Conservation (phyloP, 1,284 basidiomycete species). For the Marasmius fiardii region DNA sequence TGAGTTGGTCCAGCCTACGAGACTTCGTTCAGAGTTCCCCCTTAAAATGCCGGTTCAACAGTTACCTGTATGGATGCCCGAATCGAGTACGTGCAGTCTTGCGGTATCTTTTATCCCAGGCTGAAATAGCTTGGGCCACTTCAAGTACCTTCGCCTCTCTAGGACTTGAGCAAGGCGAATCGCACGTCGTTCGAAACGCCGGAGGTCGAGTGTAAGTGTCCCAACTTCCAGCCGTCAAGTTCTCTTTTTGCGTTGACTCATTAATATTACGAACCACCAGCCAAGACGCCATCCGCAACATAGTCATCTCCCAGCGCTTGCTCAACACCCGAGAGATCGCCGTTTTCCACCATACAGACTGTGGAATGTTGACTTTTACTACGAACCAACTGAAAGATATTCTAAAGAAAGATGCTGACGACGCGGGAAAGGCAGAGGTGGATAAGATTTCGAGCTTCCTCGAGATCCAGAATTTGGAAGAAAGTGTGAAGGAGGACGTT, state of each 20-base stretch:
- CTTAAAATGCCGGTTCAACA: neutral
- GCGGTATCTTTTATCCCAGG: too few species aligned
- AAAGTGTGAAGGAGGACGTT: constrained; percentile 15
- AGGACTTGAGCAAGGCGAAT: constrained; percentile 14
- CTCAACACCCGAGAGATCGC: constrained; percentile 65
- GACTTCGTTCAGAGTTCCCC: too few species aligned
- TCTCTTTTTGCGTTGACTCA: neutral
- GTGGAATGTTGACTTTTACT: constrained; percentile 65
- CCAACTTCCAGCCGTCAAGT: neutral
- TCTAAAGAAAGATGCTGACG: constrained; percentile 36
- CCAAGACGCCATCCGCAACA: constrained; percentile 59
- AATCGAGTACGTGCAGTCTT: constrained; percentile 15
- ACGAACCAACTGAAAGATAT: constrained; percentile 46
- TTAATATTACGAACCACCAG: constrained; percentile 24
- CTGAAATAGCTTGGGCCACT: too few species aligned
- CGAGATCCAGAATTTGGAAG: constrained; percentile 39
- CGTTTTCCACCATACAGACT: constrained; percentile 65
- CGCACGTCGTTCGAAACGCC: constrained; percentile 15
- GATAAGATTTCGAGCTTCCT: constrained; percentile 51
- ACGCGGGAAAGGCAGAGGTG: constrained; percentile 28
- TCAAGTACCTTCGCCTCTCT: constrained; percentile 11
- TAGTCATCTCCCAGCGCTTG: constrained; percentile 66
- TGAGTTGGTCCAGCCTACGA: neutral
- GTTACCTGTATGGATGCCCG: constrained; percentile 22
- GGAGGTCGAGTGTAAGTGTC: constrained; percentile 12